Conservation (phyloP, 169 alveolate species). For the Plasmodium inui region DNA sequence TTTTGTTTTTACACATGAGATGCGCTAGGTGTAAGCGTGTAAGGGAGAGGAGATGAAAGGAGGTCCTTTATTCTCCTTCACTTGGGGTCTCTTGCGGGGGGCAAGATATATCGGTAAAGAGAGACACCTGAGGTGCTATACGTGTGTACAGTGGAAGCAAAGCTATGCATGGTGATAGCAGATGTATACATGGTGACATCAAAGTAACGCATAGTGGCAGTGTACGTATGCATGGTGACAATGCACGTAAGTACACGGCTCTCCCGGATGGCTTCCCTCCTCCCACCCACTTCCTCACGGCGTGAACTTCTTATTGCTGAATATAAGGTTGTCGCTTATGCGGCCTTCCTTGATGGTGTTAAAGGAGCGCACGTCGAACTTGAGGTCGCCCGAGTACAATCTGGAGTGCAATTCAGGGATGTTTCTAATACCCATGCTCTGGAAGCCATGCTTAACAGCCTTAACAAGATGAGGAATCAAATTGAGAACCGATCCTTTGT, state of each 20-base stretch:
- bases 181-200: no score
- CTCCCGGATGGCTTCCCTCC: no score
- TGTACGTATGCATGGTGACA: no score
- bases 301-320: constrained; percentile 40
- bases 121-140: not conserved
- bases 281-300: not conserved
- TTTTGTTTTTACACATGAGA: not conserved
- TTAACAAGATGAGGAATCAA: constrained; percentile 88
- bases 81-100: not conserved
- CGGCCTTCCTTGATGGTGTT: constrained; percentile 62
- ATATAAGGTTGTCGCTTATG: constrained; percentile 55
- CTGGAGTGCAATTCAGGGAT: constrained; percentile 78
- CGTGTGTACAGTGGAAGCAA: not conserved
- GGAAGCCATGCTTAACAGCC: constrained; percentile 86
- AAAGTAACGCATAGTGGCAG: no score
- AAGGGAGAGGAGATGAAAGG: not conserved
- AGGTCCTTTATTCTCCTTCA: not conserved
- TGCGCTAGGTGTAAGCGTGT: not conserved
- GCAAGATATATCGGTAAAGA: not conserved
- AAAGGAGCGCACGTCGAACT: constrained; percentile 78
- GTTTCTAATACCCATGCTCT: constrained; percentile 76
- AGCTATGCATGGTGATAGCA: not conserved
- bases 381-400: constrained; percentile 77
- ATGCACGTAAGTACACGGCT: no score
- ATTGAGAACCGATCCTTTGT: constrained; percentile 89